Evolutionary conservation across 2,329 filamentous ascomycete species (phyloP).

Genomic region (Ceratocystis ficicola): DNA sequence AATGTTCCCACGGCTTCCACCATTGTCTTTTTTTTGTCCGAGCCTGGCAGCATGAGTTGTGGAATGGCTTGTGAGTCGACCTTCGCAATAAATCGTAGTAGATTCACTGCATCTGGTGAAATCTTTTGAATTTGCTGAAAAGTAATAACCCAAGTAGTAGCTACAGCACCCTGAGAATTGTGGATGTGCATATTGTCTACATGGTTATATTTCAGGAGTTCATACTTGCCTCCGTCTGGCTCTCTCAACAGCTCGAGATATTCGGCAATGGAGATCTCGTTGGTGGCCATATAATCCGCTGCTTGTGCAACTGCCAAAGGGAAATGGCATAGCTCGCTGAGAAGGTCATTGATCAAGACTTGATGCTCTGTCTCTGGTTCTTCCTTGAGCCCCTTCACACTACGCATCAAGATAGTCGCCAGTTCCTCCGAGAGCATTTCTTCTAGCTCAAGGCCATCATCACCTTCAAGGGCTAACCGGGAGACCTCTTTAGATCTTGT

Average conservation of each 20-base stretch:
- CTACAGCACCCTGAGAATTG: not conserved
- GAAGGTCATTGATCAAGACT: not conserved
- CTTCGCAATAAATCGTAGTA: not conserved
- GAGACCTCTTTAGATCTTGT: conserved; percentile 11
- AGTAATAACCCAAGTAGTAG: not conserved
- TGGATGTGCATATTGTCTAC: not conserved
- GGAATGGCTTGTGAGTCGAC: not conserved
- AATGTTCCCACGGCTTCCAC: not conserved
- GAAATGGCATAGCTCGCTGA: conserved; percentile 15
- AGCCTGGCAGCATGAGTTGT: not conserved
- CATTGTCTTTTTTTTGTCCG: not conserved
- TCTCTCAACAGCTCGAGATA: not conserved
- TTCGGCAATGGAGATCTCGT: not conserved
- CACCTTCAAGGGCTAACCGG: not conserved
- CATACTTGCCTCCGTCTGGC: not conserved
- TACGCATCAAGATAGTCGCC: too few species aligned
- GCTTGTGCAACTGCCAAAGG: conserved; percentile 23
- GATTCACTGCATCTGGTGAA: not conserved
- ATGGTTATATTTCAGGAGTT: not conserved
- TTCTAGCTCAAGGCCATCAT: not conserved
- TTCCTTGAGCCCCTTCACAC: too few species aligned
- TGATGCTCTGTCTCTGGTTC: too few species aligned
- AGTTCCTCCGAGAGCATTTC: not conserved
- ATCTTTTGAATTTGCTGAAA: not conserved
- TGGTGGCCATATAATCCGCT: conserved; percentile 22